These are phyloP conservation scores for Nicotiana paniculata DNA, from an alignment of 257 asterid species.

Conservation along the genomic window DNA sequence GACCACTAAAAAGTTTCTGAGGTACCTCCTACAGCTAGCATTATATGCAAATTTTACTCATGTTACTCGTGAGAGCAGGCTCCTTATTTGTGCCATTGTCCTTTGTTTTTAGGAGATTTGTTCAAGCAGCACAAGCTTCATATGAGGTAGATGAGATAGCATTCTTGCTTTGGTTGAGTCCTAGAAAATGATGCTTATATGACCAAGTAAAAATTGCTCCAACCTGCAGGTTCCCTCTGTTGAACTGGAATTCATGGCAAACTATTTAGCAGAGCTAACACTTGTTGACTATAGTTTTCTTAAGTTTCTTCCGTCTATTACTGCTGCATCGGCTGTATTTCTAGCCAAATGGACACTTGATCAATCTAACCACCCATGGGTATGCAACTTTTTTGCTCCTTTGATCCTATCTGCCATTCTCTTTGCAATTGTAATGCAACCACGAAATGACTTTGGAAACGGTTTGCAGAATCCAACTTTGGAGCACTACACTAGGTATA, in stretches of 20 bases:
- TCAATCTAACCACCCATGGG: conserved; percentile 97
- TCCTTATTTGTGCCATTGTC: conserved; percentile 8
- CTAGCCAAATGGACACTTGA: conserved; percentile 97
- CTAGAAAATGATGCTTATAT: background rate
- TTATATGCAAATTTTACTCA: background rate
- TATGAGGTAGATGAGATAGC: conserved; percentile 44
- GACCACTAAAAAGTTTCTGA: conserved; percentile 87
- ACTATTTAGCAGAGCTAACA: conserved; percentile 83
- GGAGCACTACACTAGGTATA: conserved; percentile 73
- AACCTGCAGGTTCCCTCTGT: conserved; percentile 75
- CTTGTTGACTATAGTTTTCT: conserved; percentile 75
- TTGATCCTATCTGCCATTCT: background rate
- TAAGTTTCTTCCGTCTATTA: conserved; percentile 74
- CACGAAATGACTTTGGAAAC: background rate
- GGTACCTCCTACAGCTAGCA: conserved; percentile 38
- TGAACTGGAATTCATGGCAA: conserved; percentile 88
- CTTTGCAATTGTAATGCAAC: background rate
- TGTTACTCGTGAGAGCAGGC: background rate
- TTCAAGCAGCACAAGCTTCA: conserved; percentile 94
- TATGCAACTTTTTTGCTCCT: conserved; percentile 29
- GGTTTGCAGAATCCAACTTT: conserved; percentile 76
- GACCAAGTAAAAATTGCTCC: conserved; percentile 12
- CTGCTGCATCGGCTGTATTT: conserved; percentile 93
- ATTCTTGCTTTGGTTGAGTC: conserved; percentile 1
- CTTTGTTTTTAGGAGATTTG: conserved; percentile 66